phyloP scores from a whole-genome alignment of 805 yeast genomes.

The Candida pseudofarinosa region DNA sequence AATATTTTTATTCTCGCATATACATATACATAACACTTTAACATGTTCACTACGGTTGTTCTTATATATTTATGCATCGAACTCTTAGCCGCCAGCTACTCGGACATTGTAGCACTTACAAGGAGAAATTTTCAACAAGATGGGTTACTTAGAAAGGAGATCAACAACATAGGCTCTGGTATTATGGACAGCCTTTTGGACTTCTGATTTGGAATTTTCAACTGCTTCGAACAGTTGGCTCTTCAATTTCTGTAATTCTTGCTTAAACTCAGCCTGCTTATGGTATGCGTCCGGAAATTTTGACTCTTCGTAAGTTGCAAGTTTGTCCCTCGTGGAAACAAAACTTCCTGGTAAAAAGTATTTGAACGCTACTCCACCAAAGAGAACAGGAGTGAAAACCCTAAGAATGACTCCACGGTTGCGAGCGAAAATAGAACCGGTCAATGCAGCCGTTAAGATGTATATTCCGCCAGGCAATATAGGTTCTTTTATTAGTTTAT shows the following conservation, averaged over 20 bases:
- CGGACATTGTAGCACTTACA: slow-evolving; percentile 1
- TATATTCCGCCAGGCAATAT: slow-evolving; percentile 53
- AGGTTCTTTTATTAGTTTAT: slow-evolving; percentile 44
- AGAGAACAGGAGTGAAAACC: slow-evolving; percentile 46
- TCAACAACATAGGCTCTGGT: slow-evolving; percentile 17
- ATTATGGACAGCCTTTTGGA: slow-evolving; percentile 22
- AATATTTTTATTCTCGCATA: no score
- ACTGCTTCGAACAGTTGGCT: slow-evolving; percentile 8
- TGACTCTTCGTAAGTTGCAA: slow-evolving; percentile 22
- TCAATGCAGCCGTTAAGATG: slow-evolving; percentile 50
- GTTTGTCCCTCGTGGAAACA: slow-evolving; percentile 23
- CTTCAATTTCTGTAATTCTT: slow-evolving; percentile 9
- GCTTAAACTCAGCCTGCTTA: slow-evolving; percentile 19
- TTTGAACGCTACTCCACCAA: slow-evolving; percentile 43
- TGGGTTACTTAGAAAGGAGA: slow-evolving; percentile 4
- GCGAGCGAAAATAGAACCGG: slow-evolving; percentile 53
- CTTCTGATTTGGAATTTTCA: slow-evolving; percentile 8
- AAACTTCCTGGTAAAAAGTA: slow-evolving; percentile 53
- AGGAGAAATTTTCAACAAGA: neutral
- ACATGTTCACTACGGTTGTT: no score
- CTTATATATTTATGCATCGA: neutral
- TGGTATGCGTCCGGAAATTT: slow-evolving; percentile 28
- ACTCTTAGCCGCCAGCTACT: slow-evolving; percentile 9
- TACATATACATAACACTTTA: no score
- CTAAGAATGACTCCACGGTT: slow-evolving; percentile 47